phyloP scores from a whole-genome alignment of 495 filamentous ascomycete species.

The Chlorociboria aeruginascens region DNA sequence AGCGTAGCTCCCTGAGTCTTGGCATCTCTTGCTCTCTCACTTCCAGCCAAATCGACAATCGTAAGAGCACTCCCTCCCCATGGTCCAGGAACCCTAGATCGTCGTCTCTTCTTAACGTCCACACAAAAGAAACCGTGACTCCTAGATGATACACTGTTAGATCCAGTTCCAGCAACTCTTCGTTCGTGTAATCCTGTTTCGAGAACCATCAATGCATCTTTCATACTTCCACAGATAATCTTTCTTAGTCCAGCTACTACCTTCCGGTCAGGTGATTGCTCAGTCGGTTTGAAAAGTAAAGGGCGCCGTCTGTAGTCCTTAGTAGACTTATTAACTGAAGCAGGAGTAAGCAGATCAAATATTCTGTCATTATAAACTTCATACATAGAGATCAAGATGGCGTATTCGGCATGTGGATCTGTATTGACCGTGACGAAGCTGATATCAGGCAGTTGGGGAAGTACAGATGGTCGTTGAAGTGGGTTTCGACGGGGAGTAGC shows the following conservation, averaged over 20 bases:
- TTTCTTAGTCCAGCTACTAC: conserved; percentile 87
- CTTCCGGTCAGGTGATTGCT: conserved; percentile 73
- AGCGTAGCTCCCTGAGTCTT: conserved; percentile 89
- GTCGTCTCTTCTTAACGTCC: conserved; percentile 75
- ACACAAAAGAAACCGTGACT: conserved; percentile 96
- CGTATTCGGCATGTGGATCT: conserved; percentile 69
- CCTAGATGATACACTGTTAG: conserved; percentile 76
- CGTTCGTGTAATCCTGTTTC: conserved; percentile 84
- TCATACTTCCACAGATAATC: conserved; percentile 71
- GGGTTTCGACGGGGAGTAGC: conserved; percentile 23
- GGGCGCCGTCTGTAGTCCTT: conserved; percentile 65
- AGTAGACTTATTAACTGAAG: conserved; percentile 31
- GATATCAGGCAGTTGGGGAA: conserved; percentile 66
- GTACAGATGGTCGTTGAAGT: conserved; percentile 46
- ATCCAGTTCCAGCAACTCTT: conserved; percentile 78
- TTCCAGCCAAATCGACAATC: conserved; percentile 88
- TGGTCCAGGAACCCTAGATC: conserved; percentile 39
- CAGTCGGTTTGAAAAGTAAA: conserved; percentile 79
- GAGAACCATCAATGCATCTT: conserved; percentile 81
- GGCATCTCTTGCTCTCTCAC: conserved; percentile 83
- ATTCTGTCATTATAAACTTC: conserved; percentile 99
- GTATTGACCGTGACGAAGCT: conserved; percentile 52
- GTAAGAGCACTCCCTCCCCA: conserved; percentile 80
- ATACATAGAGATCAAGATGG: conserved; percentile 91
- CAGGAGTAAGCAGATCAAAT: conserved; percentile 72